Percentiles rank a stretch among this genome's conserved stretches.
These are phyloP conservation scores for Eucalyptus pumila DNA, from an alignment of 345 rosid species.

Conservation along the genomic window DNA sequence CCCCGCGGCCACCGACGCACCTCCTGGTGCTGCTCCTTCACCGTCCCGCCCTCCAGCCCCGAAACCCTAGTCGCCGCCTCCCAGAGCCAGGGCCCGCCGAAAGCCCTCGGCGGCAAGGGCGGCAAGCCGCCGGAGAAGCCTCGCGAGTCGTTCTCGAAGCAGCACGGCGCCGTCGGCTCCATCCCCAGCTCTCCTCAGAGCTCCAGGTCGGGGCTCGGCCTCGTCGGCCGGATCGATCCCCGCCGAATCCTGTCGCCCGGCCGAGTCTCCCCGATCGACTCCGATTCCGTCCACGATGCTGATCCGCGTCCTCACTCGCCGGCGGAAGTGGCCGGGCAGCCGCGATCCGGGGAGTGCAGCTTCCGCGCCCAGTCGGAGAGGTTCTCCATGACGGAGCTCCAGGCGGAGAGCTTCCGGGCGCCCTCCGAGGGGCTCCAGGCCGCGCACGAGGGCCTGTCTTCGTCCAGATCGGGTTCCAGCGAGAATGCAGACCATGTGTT, in stretches of 20 bases:
- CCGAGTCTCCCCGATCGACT: slow-evolving; percentile 89
- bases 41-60: slow-evolving; percentile 68
- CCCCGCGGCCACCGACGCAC: slow-evolving; percentile 8
- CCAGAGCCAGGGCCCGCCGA: background rate
- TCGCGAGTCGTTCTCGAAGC: slow-evolving; percentile 20
- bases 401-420: slow-evolving; percentile 26
- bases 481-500: slow-evolving; percentile 8
- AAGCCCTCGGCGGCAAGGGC: background rate
- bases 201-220: slow-evolving; percentile 46
- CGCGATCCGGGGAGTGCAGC: slow-evolving; percentile 16
- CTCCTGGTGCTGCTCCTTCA: slow-evolving; percentile 84
- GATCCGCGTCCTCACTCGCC: slow-evolving; percentile 2
- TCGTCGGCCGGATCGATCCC: slow-evolving; percentile 78
- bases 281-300: slow-evolving; percentile 23
- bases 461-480: slow-evolving; percentile 6
- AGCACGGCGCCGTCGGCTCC: slow-evolving; percentile 18
- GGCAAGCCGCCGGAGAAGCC: background rate
- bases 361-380: slow-evolving; percentile 19
- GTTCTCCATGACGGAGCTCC: slow-evolving; percentile 5
- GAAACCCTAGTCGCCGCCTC: slow-evolving; percentile 22
- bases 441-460: background rate
- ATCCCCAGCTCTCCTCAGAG: slow-evolving; percentile 57
- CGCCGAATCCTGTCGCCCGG: slow-evolving; percentile 94
- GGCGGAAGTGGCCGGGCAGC: slow-evolving; percentile 4
- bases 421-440: slow-evolving; percentile 22